A percentile compares a stretch with the other conserved stretches of the same genome.
phyloP scores from a whole-genome alignment of 495 filamentous ascomycete genomes.

The Amniculicola lignicola region DNA sequence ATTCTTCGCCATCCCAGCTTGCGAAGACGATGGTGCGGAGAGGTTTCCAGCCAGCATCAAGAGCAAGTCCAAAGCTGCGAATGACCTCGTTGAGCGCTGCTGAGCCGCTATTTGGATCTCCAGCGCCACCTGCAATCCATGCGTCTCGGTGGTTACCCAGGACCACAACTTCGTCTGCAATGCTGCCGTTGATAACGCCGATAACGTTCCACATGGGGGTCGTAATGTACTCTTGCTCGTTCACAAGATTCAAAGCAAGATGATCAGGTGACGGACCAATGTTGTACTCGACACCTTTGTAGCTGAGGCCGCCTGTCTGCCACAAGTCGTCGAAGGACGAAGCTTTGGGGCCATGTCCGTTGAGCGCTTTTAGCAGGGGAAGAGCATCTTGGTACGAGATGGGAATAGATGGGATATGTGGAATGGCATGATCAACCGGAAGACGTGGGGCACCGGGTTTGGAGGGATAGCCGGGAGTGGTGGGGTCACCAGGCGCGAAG shows the following conservation, averaged over 20 bases:
- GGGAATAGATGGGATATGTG: conserved; percentile 86
- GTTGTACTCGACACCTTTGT: conserved; percentile 87
- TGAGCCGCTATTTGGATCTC: conserved; percentile 47
- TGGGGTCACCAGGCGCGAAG: conserved; percentile 66
- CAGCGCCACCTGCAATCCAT: conserved; percentile 71
- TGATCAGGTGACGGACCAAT: conserved; percentile 80
- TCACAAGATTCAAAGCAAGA: conserved; percentile 75
- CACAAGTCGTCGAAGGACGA: conserved; percentile 73
- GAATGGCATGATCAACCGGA: conserved; percentile 64
- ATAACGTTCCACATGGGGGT: conserved; percentile 95
- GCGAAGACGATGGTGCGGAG: conserved; percentile 63
- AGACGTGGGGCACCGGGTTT: conserved; percentile 82
- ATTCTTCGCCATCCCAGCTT: conserved; percentile 76
- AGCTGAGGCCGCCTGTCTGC: conserved; percentile 67
- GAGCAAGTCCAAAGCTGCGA: conserved; percentile 38
- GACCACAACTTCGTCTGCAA: conserved; percentile 80
- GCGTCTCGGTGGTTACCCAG: conserved; percentile 96
- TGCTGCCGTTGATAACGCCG: conserved; percentile 86
- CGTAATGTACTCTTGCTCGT: conserved; percentile 82
- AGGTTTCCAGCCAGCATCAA: conserved; percentile 43
- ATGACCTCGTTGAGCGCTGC: conserved; percentile 46
- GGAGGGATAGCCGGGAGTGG: conserved; percentile 90
- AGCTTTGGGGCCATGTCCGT: conserved; percentile 79
- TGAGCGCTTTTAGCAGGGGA: conserved; percentile 81
- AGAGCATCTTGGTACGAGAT: conserved; percentile 85